Base-by-base conservation (phyloP, 176 grass and related monocot genomes). In the Carex parvula region DNA sequence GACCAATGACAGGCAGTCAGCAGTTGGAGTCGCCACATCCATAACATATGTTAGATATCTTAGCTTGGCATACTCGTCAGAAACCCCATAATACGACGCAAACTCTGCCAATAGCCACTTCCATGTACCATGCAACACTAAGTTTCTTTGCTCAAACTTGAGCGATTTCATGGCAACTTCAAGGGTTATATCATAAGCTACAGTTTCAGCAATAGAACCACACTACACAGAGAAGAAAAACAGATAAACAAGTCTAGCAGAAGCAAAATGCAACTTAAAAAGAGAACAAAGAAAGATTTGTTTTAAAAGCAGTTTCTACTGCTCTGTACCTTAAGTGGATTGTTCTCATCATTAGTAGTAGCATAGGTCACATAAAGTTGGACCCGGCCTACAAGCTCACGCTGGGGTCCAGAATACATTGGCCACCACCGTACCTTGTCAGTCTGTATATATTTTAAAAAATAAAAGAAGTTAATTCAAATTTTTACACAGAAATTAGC, bases 31-130 rank as follows among this genome's bases (percentile, higher is more conserved):
- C 80, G 96, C 91, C 52, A 99, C 87, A 88, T 99, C 96, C 96
- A 99, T 93, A 70, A 99, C 90, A 94, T 99, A 99, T 14, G 96
- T 92, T 58, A 99, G 91, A 54, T 95, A 94, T 93, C 96, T 99
- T 86, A 99, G 82, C 86, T 90, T 95, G 1, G 91, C 91, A 83
- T 99, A 99, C 15, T 91, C 89, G 60, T 99, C 93, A 88, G 96
- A 99, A 90, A 99, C 96, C 20, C 96, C 96, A 80, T 95, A 99
- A 81, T 95, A 99, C 18, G 84, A 85, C 8, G 96, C 88, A 90
- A 99, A 99, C 86, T 99, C 96, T 91, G 89, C 87, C 71, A 99
- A 70, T 73, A 99, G 81, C 96, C 96, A 99, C 84, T 95, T 99
- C 96, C 96, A 99, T 64, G 93, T 61, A 67, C 96, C 93, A 88